A percentile compares a stretch with the other conserved stretches of the same genome.
These are phyloP conservation scores for Fusarium sp. DNA, from an alignment of 2,329 filamentous ascomycete genomes.

Conservation along the genomic window DNA sequence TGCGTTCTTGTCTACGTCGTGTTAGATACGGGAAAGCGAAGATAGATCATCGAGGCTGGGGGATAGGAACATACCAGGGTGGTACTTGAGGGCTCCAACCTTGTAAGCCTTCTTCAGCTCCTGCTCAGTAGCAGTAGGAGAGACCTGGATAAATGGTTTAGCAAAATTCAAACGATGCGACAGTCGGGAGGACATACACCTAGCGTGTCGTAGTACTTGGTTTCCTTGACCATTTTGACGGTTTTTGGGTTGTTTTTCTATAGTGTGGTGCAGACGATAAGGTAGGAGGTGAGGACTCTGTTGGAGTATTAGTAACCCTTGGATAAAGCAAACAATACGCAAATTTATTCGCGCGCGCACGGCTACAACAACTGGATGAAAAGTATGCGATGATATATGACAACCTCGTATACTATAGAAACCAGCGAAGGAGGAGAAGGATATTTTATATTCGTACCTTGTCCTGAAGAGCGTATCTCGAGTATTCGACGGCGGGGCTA, in stretches of 20 bases:
- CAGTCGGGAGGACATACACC: constrained; percentile 67
- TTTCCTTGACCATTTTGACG: constrained; percentile 79
- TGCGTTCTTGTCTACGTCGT: constrained; percentile 85
- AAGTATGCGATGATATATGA: neutral
- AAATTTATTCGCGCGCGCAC: constrained; percentile 16
- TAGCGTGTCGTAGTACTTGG: constrained; percentile 81
- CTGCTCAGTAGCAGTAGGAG: constrained; percentile 81
- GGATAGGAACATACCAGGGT: constrained; percentile 75
- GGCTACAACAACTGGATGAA: neutral
- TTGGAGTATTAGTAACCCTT: constrained; percentile 38
- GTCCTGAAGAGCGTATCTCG: constrained; percentile 42
- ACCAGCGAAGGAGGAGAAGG: neutral
- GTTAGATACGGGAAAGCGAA: constrained; percentile 22
- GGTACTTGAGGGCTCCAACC: constrained; percentile 82
- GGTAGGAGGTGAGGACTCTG: constrained; percentile 29
- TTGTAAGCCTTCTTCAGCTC: constrained; percentile 95
- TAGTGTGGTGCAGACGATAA: constrained; percentile 16
- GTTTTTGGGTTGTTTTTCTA: constrained; percentile 17
- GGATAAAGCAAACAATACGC: constrained; percentile 18
- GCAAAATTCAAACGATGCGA: neutral
- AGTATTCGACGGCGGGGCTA: constrained; percentile 45
- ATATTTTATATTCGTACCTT: constrained; percentile 40
- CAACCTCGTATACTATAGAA: neutral
- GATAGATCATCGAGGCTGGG: neutral
- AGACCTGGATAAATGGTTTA: constrained; percentile 65